Conservation (phyloP, 2,329 filamentous ascomycete species). For the Penicillium fuscoglaucum region DNA sequence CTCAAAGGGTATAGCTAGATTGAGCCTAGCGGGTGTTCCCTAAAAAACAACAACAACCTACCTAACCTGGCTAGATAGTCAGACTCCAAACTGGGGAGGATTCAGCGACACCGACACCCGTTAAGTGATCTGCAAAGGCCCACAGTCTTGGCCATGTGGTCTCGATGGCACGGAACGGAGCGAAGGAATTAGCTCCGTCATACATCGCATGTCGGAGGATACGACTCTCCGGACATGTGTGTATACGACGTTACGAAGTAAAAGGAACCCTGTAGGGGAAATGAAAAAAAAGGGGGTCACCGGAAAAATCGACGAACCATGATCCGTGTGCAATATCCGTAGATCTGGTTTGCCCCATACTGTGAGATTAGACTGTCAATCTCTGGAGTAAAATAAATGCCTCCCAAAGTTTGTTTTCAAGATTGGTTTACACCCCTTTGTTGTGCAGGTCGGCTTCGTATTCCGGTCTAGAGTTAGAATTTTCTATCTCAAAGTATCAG, state of each 20-base stretch:
- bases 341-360: constrained; percentile 1
- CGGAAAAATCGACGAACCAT: neutral
- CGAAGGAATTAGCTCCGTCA: neutral
- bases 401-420: neutral
- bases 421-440: neutral
- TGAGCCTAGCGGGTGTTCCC: neutral
- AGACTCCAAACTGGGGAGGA: neutral
- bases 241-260: too few relatives aligned
- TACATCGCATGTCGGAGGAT: constrained; percentile 2
- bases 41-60: neutral
- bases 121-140: constrained; percentile 4
- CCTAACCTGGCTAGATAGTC: neutral
- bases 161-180: neutral
- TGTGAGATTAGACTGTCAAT: neutral
- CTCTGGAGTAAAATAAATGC: neutral
- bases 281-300: neutral
- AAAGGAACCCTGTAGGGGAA: neutral
- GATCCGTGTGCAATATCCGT: neutral
- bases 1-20: neutral
- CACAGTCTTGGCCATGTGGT: constrained; percentile 2
- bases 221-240: neutral
- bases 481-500: neutral
- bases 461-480: neutral
- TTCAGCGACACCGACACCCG: neutral
- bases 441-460: neutral